Conservation (phyloP, 805 yeast genomes). For the Phaffomyces antillensis region DNA sequence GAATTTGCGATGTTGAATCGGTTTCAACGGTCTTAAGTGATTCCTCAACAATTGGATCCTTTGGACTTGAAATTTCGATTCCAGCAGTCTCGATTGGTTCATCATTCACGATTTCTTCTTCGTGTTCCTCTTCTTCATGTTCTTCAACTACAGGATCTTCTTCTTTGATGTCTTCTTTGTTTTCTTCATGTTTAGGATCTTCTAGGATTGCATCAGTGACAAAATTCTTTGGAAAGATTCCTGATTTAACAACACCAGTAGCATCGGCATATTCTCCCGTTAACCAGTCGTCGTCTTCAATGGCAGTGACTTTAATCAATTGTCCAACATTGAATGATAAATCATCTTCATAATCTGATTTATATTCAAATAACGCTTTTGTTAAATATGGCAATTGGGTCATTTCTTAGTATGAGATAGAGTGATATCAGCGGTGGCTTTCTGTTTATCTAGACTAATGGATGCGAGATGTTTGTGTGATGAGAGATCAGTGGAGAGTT, state of each 20-base stretch:
- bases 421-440: no score
- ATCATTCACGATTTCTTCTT: not conserved
- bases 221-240: conserved; percentile 85
- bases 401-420: not conserved
- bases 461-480: no score
- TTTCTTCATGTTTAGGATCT: not conserved
- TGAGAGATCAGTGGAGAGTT: no score
- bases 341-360: conserved; percentile 76
- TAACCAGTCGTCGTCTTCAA: conserved; percentile 93
- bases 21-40: conserved; percentile 1
- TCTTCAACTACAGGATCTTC: not conserved
- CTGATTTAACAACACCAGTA: conserved; percentile 41
- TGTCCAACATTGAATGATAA: conserved; percentile 64
- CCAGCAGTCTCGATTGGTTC: not conserved
- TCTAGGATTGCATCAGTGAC: conserved; percentile 35
- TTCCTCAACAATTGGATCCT: not conserved
- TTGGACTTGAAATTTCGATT: not conserved
- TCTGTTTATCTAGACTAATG: no score
- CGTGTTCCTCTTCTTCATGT: not conserved
- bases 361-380: conserved; percentile 59
- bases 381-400: conserved; percentile 53
- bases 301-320: conserved; percentile 61
- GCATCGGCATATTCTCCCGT: conserved; percentile 49
- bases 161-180: not conserved
- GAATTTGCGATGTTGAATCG: not conserved